These are phyloP conservation scores for Fusarium nanum DNA, from an alignment of 2,329 filamentous ascomycete species.

Conservation along the genomic window DNA sequence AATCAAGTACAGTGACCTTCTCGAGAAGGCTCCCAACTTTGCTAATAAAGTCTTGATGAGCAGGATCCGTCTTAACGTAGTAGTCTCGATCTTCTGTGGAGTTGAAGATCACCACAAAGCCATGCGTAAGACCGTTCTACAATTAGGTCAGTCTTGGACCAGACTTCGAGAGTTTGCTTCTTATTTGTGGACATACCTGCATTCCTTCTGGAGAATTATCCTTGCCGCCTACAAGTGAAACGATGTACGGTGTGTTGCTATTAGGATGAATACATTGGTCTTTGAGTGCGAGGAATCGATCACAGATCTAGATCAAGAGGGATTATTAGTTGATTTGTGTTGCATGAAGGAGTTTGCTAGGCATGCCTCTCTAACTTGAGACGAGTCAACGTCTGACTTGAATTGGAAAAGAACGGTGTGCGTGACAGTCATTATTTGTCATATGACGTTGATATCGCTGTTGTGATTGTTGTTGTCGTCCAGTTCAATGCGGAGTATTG, in stretches of 20 bases:
- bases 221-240: slow-evolving; percentile 10
- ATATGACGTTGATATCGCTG: neutral
- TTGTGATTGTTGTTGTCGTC: neutral
- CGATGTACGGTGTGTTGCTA: slow-evolving; percentile 7
- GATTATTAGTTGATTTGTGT: neutral
- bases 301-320: neutral
- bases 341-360: fast-evolving
- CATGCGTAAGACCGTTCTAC: slow-evolving; percentile 74
- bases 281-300: slow-evolving; percentile 13
- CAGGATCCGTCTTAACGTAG: slow-evolving; percentile 73
- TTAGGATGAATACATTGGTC: slow-evolving; percentile 15
- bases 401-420: slow-evolving; percentile 25
- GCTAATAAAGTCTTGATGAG: slow-evolving; percentile 70
- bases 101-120: slow-evolving; percentile 75
- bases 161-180: fast-evolving
- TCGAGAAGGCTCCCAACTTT: slow-evolving; percentile 60
- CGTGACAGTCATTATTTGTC: neutral
- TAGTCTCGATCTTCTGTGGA: slow-evolving; percentile 73
- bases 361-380: neutral
- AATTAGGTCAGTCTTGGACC: neutral
- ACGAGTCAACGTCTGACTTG: neutral
- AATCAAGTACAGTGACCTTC: slow-evolving; percentile 70
- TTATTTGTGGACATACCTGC: neutral
- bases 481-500: neutral
- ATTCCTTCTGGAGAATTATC: slow-evolving; percentile 26